These are phyloP conservation scores for Hygrophoropsis aurantiaca DNA, from an alignment of 768 basidiomycete genomes.

Conservation along the genomic window DNA sequence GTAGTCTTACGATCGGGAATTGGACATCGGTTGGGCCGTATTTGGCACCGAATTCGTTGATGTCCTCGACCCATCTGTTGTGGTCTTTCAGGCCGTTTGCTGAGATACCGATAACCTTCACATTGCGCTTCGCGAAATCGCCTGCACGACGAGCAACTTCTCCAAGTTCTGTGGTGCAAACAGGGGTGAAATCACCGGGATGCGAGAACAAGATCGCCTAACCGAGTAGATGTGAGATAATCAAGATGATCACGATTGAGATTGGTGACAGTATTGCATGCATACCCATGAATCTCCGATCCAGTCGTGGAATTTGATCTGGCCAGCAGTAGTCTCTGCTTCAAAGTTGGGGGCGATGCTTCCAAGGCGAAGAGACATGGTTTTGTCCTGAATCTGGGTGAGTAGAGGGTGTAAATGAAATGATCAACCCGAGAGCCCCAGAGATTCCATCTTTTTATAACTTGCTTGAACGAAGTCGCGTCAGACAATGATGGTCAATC, in stretches of 20 bases:
- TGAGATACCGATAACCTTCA: conserved; percentile 92
- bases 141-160: conserved; percentile 86
- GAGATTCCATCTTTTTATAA: conserved; percentile 11
- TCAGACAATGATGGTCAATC: conserved; percentile 23
- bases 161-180: conserved; percentile 96
- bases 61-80: conserved; percentile 85
- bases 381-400: conserved; percentile 14
- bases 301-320: conserved; percentile 92
- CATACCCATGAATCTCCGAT: conserved; percentile 85
- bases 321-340: conserved; percentile 84
- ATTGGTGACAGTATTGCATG: conserved; percentile 2
- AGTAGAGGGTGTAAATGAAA: conserved; percentile 5
- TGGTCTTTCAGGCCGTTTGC: conserved; percentile 89
- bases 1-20: conserved; percentile 82
- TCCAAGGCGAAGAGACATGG: conserved; percentile 74
- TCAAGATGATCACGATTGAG: not conserved
- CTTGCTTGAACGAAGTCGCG: not conserved
- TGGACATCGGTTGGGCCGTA: conserved; percentile 69
- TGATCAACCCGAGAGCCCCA: conserved; percentile 1
- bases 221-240: not conserved
- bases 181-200: conserved; percentile 89
- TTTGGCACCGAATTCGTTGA: conserved; percentile 76
- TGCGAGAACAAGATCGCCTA: conserved; percentile 92
- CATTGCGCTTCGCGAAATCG: conserved; percentile 85
- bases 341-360: conserved; percentile 89